Base-by-base conservation (phyloP, 78 protist species). In the Dictyostelium purpureum region DNA sequence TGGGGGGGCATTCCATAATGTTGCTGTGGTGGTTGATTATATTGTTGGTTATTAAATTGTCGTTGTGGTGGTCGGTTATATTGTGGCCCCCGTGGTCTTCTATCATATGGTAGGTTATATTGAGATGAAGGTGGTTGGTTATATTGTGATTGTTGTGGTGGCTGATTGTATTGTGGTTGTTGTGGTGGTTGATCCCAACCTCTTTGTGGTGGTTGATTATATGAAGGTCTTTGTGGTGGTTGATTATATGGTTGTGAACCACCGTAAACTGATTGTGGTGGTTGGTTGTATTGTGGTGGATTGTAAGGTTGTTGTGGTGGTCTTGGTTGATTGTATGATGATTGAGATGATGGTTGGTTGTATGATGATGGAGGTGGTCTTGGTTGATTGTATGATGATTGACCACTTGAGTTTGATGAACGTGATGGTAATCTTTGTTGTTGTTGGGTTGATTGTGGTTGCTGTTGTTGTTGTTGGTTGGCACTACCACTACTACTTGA, bases 341-440 rank as follows among this genome's bases (percentile, higher is more conserved):
- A 14, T 49, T 49, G 54, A 11, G 54, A 11, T 49, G 7, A 11
- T n/a, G 76, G 14, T 40, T 18, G 26, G n/a, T 69, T 45, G 31
- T 19, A 69, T 69, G n/a, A 52, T 69, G 35, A 28, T 5, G n/a
- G 76, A n/a, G 35, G 76, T 40, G 47, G 42, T 67, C 31, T 18
- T 40, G 35, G 52, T 40, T 69, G 47, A 38, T 11, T 49, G 54
- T 7, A 49, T 49, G 54, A 11, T 6, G 24, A 49, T 33, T n/a
- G 35, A 31, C 37, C 56, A n/a, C 47, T 33, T 12, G 5, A 6
- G 6, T 24, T 45, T 11, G 38, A 7, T 18, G 54, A 10, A 38
- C 16, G 16, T n/a, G 47, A 33, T 51, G 81, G 66, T 35, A 51
- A 42, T 75, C 56, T 59, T 83, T 83, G 90, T n/a, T 57, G 69